Percentiles rank a stretch among this genome's conserved stretches.
Conservation (phyloP, 352 stramenopile genomes). For the Thraustochytrium sp. region DNA sequence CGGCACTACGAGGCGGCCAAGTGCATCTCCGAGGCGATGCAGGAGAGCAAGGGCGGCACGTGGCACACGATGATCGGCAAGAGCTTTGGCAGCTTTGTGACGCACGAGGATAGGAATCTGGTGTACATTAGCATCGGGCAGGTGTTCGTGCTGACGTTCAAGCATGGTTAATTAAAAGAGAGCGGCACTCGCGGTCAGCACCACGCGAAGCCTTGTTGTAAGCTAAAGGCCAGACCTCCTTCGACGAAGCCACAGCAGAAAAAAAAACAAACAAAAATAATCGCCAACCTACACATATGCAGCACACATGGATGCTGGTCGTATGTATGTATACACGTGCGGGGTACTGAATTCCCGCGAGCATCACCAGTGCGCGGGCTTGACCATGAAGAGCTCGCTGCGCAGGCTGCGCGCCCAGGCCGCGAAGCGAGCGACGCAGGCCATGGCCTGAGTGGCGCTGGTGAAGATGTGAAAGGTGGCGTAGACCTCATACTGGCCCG, state of each 20-base stretch:
- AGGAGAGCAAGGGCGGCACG: slow-evolving; percentile 61
- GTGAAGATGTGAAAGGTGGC: slow-evolving; percentile 37
- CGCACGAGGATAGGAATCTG: slow-evolving; percentile 63
- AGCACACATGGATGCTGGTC: too few species aligned
- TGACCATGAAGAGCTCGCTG: background rate
- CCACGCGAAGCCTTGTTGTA: background rate
- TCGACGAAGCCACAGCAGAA: too few species aligned
- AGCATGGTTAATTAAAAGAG: background rate
- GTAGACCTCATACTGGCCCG: slow-evolving; percentile 26
- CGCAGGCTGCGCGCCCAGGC: background rate
- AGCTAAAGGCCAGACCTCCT: background rate
- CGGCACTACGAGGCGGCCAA: slow-evolving; percentile 71
- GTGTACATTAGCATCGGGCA: slow-evolving; percentile 27
- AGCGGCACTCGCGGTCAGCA: background rate
- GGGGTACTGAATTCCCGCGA: background rate
- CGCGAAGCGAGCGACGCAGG: slow-evolving; percentile 26
- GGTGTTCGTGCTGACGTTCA: slow-evolving; percentile 29
- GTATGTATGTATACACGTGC: too few species aligned
- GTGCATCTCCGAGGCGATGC: slow-evolving; percentile 68
- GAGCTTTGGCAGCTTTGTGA: slow-evolving; percentile 73
- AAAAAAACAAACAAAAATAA: too few species aligned
- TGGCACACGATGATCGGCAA: slow-evolving; percentile 77
- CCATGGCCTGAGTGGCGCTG: slow-evolving; percentile 15
- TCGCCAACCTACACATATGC: too few species aligned
- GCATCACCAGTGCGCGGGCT: background rate